A percentile compares a stretch with the other conserved stretches of the same genome.
Evolutionary conservation across 1,284 basidiomycete genomes (phyloP).

Genomic region (Cutaneotrichosporon sp.): DNA sequence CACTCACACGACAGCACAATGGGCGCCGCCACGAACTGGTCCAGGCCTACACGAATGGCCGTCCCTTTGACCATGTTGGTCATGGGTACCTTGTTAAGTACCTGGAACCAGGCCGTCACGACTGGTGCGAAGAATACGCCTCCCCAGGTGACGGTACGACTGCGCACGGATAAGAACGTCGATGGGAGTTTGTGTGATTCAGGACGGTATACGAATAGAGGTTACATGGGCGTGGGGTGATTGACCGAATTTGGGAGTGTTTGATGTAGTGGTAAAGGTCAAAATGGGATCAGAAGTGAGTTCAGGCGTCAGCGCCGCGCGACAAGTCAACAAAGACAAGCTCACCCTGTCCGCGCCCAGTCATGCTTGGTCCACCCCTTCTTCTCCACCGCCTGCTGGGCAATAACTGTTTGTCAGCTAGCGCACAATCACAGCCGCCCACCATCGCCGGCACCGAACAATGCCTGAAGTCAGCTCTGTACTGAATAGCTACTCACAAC

Average conservation of each 20-base stretch:
- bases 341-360: constrained; percentile 52
- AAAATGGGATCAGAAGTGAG: background rate
- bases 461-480: constrained; percentile 32
- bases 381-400: constrained; percentile 58
- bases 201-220: too few relatives aligned
- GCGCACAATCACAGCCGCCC: constrained; percentile 4
- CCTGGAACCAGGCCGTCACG: constrained; percentile 51
- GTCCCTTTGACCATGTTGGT: constrained; percentile 41
- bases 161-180: constrained; percentile 17
- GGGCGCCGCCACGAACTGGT: constrained; percentile 56
- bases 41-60: constrained; percentile 47
- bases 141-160: constrained; percentile 53
- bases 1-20: constrained; percentile 44
- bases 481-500: constrained; percentile 36
- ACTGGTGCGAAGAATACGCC: constrained; percentile 53
- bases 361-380: constrained; percentile 51
- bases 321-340: background rate
- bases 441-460: constrained; percentile 56
- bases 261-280: background rate
- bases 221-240: too few relatives aligned
- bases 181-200: background rate
- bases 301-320: background rate
- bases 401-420: constrained; percentile 42
- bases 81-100: constrained; percentile 47
- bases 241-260: too few relatives aligned